phyloP scores from a whole-genome alignment of 2,329 filamentous ascomycete genomes.

The Fusarium keratoplasticum region DNA sequence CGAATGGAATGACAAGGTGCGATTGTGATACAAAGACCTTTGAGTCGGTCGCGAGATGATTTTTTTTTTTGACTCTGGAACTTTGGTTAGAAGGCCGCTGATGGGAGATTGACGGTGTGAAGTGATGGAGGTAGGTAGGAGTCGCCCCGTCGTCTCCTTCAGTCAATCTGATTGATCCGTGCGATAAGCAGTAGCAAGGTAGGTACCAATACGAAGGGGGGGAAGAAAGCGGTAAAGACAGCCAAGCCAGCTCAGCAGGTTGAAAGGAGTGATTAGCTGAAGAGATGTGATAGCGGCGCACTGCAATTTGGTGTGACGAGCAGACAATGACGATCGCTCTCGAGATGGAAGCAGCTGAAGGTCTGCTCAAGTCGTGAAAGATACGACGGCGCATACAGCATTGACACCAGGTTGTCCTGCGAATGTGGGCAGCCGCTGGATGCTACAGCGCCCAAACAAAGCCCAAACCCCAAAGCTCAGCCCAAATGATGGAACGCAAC shows the following conservation, averaged over 20 bases:
- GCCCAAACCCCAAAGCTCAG: conserved; percentile 27
- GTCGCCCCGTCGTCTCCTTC: conserved; percentile 23
- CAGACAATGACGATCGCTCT: not conserved
- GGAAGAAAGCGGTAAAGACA: conserved; percentile 1
- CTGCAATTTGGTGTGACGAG: not conserved
- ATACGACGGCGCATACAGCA: not conserved
- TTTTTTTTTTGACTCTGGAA: conserved; percentile 21
- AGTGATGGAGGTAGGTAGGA: conserved; percentile 23
- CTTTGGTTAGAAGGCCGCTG: conserved; percentile 13
- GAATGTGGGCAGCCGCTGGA: conserved; percentile 7
- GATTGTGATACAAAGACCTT: conserved; percentile 26
- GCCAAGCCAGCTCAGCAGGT: not conserved
- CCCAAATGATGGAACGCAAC: conserved; percentile 30
- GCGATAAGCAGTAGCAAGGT: conserved; percentile 11
- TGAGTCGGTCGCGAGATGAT: conserved; percentile 1
- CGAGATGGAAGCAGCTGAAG: not conserved
- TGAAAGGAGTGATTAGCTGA: conserved; percentile 15
- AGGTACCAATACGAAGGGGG: conserved; percentile 26
- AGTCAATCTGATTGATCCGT: conserved; percentile 27
- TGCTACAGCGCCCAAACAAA: conserved; percentile 11
- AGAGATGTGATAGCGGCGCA: not conserved
- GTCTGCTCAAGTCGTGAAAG: not conserved
- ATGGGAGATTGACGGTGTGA: conserved; percentile 40
- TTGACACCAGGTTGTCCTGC: not conserved
- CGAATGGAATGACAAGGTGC: conserved; percentile 27